A percentile compares a stretch with the other conserved stretches of the same genome.
phyloP scores from a whole-genome alignment of 1,139 yeast genomes.

The Lodderomyces parapsilosis region DNA sequence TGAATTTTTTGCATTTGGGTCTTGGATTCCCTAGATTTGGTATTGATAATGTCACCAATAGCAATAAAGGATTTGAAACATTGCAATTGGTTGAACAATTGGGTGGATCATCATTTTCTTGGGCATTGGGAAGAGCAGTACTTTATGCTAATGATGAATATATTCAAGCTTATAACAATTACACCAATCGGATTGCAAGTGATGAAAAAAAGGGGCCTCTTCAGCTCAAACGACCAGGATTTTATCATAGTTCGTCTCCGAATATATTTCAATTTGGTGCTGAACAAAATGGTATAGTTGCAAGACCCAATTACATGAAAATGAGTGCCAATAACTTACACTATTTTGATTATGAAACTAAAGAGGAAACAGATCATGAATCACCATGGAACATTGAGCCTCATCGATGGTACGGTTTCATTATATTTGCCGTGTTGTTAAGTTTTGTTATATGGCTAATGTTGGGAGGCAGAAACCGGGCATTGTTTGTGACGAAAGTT shows the following conservation, averaged over 20 bases:
- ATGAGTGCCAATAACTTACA: constrained; percentile 23
- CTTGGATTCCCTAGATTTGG: constrained; percentile 66
- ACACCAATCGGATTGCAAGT: constrained; percentile 12
- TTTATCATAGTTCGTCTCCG: constrained; percentile 48
- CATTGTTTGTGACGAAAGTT: constrained; percentile 13
- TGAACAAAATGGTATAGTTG: constrained; percentile 43
- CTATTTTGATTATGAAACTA: constrained; percentile 30
- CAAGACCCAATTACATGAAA: constrained; percentile 43
- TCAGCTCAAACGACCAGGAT: constrained; percentile 41
- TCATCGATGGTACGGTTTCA: constrained; percentile 56
- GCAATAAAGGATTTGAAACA: constrained; percentile 37
- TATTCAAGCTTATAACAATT: constrained; percentile 36
- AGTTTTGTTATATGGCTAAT: constrained; percentile 45
- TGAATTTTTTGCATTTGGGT: constrained; percentile 70
- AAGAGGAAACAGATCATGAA: constrained; percentile 25
- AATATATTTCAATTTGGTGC: constrained; percentile 52
- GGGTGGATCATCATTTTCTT: constrained; percentile 67
- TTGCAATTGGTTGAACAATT: constrained; percentile 62
- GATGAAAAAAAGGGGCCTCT: constrained; percentile 12
- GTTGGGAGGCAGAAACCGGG: constrained; percentile 40
- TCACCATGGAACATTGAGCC: constrained; percentile 45
- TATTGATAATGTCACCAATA: constrained; percentile 32
- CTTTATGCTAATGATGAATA: constrained; percentile 55
- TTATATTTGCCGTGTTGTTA: constrained; percentile 45
- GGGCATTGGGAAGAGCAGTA: constrained; percentile 84